These are phyloP conservation scores for Voacanga thouarsii DNA, from an alignment of 257 asterid genomes.

Conservation along the genomic window DNA sequence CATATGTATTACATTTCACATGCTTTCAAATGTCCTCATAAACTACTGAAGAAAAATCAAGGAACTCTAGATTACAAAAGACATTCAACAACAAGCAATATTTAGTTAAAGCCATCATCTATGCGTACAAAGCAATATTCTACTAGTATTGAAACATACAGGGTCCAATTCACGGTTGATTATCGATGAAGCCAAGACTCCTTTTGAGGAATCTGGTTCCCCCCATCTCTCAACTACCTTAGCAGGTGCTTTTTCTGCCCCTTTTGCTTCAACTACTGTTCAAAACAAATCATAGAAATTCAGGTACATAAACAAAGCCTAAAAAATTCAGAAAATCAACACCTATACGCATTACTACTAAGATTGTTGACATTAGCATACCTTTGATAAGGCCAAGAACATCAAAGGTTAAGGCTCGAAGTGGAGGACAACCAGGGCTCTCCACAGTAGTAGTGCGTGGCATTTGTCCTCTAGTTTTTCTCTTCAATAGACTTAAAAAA, in stretches of 20 bases:
- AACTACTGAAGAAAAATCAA: background rate
- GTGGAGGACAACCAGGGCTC: slow-evolving; percentile 74
- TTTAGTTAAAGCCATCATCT: background rate
- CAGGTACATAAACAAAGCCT: background rate
- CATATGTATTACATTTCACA: background rate
- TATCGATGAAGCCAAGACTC: slow-evolving; percentile 68
- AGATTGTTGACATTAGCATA: slow-evolving; percentile 4
- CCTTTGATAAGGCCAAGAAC: slow-evolving; percentile 89
- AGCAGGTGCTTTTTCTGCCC: slow-evolving; percentile 45
- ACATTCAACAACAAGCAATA: background rate
- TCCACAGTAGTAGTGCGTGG: slow-evolving; percentile 82
- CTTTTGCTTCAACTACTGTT: slow-evolving; percentile 67
- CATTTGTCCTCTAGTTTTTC: slow-evolving; percentile 22
- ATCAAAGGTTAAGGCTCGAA: slow-evolving; percentile 77
- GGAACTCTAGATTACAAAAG: background rate
- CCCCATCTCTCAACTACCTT: slow-evolving; percentile 89
- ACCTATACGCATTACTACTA: background rate
- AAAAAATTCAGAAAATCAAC: background rate
- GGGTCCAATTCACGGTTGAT: slow-evolving; percentile 71
- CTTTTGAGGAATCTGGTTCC: slow-evolving; percentile 64
- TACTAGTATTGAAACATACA: slow-evolving; percentile 33
- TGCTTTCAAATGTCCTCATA: background rate
- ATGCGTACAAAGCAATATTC: background rate
- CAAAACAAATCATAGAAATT: background rate
- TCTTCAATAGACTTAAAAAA: background rate